Conservation (phyloP, 306 rosid genomes). For the Pterocarpus macrocarpus region DNA sequence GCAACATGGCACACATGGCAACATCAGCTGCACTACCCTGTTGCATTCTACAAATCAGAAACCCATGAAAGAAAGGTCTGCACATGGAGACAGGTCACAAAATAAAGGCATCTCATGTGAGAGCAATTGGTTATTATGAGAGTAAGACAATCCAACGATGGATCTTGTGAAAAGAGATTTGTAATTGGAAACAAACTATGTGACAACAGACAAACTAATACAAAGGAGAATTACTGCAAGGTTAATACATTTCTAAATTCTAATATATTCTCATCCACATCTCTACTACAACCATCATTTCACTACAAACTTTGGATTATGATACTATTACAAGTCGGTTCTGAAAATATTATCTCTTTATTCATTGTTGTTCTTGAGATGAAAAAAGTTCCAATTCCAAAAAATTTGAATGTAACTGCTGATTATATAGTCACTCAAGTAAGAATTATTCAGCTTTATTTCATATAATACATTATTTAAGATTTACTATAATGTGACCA, state of each 20-base stretch:
- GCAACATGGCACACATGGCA: slow-evolving; percentile 99
- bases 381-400: too few species aligned
- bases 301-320: too few species aligned
- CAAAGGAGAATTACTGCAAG: too few species aligned
- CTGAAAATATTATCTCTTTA: too few species aligned
- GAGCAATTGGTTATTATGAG: not conserved
- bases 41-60: slow-evolving; percentile 53
- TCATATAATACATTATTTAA: not conserved
- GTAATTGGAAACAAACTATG: too few species aligned
- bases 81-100: not conserved
- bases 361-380: too few species aligned
- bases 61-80: slow-evolving; percentile 21
- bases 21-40: slow-evolving; percentile 99
- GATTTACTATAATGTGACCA: slow-evolving; percentile 1
- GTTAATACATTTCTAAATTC: too few species aligned
- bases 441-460: not conserved
- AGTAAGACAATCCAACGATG: not conserved
- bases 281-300: too few species aligned
- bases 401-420: not conserved
- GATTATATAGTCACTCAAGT: not conserved
- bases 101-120: not conserved
- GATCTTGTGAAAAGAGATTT: not conserved
- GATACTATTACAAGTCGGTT: too few species aligned
- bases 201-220: not conserved
- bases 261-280: too few species aligned